Evolutionary conservation across 441 rosid species (phyloP).

Genomic region (Bocquillonia castaneifolia): DNA sequence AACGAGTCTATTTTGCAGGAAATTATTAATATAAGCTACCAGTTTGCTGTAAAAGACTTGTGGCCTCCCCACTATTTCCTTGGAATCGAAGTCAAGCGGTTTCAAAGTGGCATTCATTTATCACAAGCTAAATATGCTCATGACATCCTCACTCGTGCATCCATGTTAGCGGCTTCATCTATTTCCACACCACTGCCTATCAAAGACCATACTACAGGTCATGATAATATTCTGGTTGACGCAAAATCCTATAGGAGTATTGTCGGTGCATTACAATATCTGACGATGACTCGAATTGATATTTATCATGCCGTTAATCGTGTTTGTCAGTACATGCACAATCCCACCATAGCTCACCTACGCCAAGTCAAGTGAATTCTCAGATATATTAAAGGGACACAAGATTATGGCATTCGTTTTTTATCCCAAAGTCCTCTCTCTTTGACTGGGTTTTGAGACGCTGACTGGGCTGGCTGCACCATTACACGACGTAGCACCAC

Average conservation of each 20-base stretch:
- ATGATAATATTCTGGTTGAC: neutral
- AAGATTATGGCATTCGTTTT: neutral
- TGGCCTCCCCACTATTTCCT: neutral
- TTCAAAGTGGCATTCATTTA: neutral
- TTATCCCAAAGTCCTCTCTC: too few species aligned
- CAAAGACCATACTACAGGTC: neutral
- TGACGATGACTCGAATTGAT: neutral
- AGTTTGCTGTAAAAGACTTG: neutral
- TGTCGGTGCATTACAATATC: neutral
- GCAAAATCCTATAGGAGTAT: neutral
- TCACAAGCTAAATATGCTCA: neutral
- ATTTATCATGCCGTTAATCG: neutral
- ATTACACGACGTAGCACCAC: neutral
- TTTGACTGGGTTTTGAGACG: neutral
- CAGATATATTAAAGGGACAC: neutral
- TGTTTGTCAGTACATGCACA: neutral
- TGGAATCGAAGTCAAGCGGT: neutral
- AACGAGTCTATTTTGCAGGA: neutral
- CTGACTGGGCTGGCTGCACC: conserved; percentile 10
- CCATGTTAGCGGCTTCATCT: neutral
- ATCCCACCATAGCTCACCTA: neutral
- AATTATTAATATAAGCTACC: too few species aligned
- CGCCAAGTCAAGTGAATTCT: neutral
- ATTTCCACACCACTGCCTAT: neutral
- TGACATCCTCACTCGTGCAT: neutral